Evolutionary conservation across 2,329 filamentous ascomycete genomes (phyloP).

Genomic region (Talaromyces sp.): DNA sequence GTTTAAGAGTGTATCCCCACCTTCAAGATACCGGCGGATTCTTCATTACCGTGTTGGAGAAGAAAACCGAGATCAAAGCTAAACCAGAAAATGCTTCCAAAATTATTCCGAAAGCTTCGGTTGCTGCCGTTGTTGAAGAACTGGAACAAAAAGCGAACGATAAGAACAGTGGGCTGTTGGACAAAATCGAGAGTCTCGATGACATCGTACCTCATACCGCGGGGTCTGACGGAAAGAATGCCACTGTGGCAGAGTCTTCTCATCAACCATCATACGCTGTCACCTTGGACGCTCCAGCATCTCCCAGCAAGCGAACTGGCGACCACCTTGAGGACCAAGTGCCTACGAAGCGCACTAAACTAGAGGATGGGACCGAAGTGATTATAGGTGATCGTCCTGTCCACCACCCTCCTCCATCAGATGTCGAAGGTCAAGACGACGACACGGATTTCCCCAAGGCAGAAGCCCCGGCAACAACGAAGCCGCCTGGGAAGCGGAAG

Average conservation of each 20-base stretch:
- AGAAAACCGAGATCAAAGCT: conserved; percentile 77
- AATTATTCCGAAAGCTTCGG: conserved; percentile 32
- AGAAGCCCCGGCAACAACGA: conserved; percentile 8
- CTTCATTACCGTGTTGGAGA: conserved; percentile 94
- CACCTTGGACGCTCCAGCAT: conserved; percentile 20
- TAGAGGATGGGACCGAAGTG: conserved; percentile 33
- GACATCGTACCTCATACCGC: conserved; percentile 31
- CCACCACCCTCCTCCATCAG: conserved; percentile 23
- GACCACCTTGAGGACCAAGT: conserved; percentile 31
- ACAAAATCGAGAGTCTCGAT: conserved; percentile 36
- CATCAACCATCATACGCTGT: conserved; percentile 29
- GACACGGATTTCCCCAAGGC: conserved; percentile 17
- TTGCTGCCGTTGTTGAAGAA: conserved; percentile 30
- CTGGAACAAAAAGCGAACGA: conserved; percentile 29
- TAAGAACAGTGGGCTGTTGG: conserved; percentile 22
- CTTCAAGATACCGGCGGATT: conserved; percentile 95
- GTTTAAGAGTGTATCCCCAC: conserved; percentile 92
- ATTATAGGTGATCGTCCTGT: conserved; percentile 32
- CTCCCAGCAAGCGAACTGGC: conserved; percentile 27
- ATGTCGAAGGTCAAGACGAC: conserved; percentile 18
- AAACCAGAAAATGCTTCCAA: conserved; percentile 57
- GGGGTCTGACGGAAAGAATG: conserved; percentile 29
- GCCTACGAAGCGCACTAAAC: conserved; percentile 41
- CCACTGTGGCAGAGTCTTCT: conserved; percentile 28
- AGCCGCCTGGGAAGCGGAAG: conserved; percentile 30